Evolutionary conservation across 768 basidiomycete genomes (phyloP).

Genomic region (Mrakia frigida): DNA sequence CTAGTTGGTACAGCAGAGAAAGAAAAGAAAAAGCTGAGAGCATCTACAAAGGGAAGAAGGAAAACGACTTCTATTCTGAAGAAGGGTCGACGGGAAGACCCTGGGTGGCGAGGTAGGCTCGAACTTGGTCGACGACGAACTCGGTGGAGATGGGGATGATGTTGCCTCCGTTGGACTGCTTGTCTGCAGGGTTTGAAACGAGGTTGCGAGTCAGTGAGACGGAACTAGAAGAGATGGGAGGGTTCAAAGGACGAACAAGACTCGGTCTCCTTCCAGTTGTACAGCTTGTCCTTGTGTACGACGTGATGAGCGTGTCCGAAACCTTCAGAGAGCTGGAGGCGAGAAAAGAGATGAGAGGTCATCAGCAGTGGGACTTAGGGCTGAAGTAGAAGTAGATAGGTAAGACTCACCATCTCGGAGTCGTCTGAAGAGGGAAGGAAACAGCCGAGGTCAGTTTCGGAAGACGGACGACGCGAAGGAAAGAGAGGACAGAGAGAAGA

Average conservation of each 20-base stretch:
- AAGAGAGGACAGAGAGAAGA: not conserved
- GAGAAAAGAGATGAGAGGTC: not conserved
- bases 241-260: slow-evolving; percentile 2
- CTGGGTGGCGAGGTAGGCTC: not conserved
- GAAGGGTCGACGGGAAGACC: not conserved
- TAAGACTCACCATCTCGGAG: slow-evolving; percentile 19
- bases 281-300: slow-evolving; percentile 26
- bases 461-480: not conserved
- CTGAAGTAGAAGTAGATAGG: not conserved
- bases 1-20: no score
- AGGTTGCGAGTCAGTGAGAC: not conserved
- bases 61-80: no score
- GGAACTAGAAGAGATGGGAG: no score
- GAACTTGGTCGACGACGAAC: slow-evolving; percentile 3
- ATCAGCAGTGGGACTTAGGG: not conserved
- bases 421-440: slow-evolving; percentile 14
- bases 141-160: not conserved
- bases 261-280: slow-evolving; percentile 25
- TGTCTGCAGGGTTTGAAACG: not conserved
- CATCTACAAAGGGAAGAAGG: no score
- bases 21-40: no score
- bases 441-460: not conserved
- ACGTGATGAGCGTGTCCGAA: slow-evolving; percentile 25
- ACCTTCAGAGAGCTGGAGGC: slow-evolving; percentile 22
- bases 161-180: slow-evolving; percentile 11